Evolutionary conservation across 345 rosid species (phyloP).

Genomic region (Syzygium jambos): DNA sequence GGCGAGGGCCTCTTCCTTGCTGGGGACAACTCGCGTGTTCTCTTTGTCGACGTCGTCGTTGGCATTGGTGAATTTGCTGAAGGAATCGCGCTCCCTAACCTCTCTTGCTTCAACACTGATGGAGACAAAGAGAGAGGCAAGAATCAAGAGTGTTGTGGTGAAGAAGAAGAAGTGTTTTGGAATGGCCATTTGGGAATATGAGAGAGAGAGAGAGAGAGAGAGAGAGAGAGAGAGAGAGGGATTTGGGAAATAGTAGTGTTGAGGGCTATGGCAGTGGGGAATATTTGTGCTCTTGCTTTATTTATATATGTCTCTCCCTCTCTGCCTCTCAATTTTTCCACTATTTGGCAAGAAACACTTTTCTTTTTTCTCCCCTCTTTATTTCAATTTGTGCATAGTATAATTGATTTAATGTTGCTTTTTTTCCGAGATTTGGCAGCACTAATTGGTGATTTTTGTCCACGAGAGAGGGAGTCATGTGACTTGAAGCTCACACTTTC

Average conservation of each 20-base stretch:
- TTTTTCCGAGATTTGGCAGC: background rate
- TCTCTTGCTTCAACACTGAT: constrained; percentile 6
- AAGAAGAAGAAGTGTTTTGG: background rate
- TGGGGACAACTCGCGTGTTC: background rate
- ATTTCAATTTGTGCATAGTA: background rate
- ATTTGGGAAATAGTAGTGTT: background rate
- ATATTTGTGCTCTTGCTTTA: background rate
- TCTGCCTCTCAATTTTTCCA: background rate
- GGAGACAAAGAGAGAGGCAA: constrained; percentile 7
- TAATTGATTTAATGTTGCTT: background rate
- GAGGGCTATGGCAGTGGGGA: background rate
- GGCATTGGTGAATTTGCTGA: constrained; percentile 22
- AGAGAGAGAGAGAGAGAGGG: too few species aligned
- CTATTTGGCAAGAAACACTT: background rate
- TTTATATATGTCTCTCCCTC: background rate
- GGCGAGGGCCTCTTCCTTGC: background rate
- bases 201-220: constrained; percentile 2
- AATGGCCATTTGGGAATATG: constrained; percentile 1
- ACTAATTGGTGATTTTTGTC: background rate
- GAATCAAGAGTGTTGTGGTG: background rate
- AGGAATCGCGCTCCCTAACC: constrained; percentile 28
- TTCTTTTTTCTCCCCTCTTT: background rate
- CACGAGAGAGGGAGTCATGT: background rate
- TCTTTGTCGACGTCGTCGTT: constrained; percentile 2
- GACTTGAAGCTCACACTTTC: background rate